A percentile compares a stretch with the other conserved stretches of the same genome.
phyloP scores from a whole-genome alignment of 2,329 filamentous ascomycete species.

The Colletotrichum coccodes region DNA sequence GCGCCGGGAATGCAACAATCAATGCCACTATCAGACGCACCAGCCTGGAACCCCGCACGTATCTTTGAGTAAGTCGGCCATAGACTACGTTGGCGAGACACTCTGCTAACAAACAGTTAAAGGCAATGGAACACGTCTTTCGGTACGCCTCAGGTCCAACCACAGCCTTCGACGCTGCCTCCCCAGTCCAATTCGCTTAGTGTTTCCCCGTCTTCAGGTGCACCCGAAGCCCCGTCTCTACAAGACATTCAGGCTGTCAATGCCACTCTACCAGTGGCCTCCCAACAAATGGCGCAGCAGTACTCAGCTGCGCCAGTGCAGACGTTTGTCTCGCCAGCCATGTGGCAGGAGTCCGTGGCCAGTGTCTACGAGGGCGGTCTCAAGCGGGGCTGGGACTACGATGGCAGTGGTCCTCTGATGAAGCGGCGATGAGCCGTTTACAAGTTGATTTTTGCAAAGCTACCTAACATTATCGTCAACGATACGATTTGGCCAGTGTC shows the following conservation, averaged over 20 bases:
- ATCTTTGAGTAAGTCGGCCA: slow-evolving; percentile 83
- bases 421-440: slow-evolving; percentile 35
- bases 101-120: slow-evolving; percentile 29
- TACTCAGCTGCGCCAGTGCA: slow-evolving; percentile 64
- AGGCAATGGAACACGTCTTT: slow-evolving; percentile 98
- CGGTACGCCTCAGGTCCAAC: slow-evolving; percentile 71
- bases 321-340: slow-evolving; percentile 74
- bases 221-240: slow-evolving; percentile 62
- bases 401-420: slow-evolving; percentile 44
- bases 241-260: slow-evolving; percentile 63
- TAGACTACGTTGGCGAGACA: neutral
- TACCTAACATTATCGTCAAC: neutral
- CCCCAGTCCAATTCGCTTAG: slow-evolving; percentile 63
- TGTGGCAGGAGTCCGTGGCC: slow-evolving; percentile 79
- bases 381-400: slow-evolving; percentile 71
- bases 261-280: slow-evolving; percentile 52
- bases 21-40: slow-evolving; percentile 71
- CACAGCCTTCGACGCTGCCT: slow-evolving; percentile 52
- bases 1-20: slow-evolving; percentile 61
- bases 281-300: slow-evolving; percentile 59
- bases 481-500: neutral
- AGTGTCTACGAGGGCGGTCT: slow-evolving; percentile 74
- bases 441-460: slow-evolving; percentile 1
- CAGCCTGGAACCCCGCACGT: slow-evolving; percentile 84
- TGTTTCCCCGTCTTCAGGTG: slow-evolving; percentile 62